Conservation (phyloP, 345 rosid genomes). For the Kernera saxatilis region DNA sequence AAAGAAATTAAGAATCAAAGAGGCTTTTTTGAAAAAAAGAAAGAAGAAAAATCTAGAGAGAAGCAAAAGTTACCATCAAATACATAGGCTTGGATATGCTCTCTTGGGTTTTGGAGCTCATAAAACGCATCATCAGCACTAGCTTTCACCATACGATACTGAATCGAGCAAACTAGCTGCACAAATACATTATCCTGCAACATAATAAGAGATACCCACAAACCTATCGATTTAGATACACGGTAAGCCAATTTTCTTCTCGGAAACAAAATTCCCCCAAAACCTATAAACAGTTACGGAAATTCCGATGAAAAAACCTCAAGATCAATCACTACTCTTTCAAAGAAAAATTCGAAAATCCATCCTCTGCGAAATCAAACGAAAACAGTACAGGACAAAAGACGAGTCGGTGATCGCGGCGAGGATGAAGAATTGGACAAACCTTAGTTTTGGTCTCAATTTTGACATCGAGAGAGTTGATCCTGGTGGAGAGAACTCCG, state of each 20-base stretch:
- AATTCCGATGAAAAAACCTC: too few species aligned
- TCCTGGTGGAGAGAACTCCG: constrained; percentile 83
- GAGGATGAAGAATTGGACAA: not conserved
- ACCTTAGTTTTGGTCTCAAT: constrained; percentile 97
- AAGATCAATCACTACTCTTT: not conserved
- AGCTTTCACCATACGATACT: constrained; percentile 62
- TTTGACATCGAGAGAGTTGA: constrained; percentile 80
- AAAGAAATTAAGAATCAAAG: not conserved
- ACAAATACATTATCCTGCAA: constrained; percentile 93
- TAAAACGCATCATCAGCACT: constrained; percentile 97
- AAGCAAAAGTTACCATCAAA: constrained; percentile 62
- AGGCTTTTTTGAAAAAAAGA: not conserved
- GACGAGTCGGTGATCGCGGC: not conserved
- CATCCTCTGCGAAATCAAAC: not conserved
- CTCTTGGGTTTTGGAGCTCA: constrained; percentile 83
- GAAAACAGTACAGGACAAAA: not conserved
- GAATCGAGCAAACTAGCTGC: constrained; percentile 91
- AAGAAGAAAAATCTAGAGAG: not conserved
- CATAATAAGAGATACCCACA: not conserved
- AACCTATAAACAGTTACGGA: too few species aligned
- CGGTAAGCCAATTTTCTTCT: not conserved
- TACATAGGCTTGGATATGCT: constrained; percentile 95
- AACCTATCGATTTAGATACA: not conserved
- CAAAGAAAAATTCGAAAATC: not conserved
- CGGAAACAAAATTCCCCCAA: too few species aligned